These are phyloP conservation scores for Diaporthe longicolla DNA, from an alignment of 2,329 filamentous ascomycete genomes.

Conservation along the genomic window DNA sequence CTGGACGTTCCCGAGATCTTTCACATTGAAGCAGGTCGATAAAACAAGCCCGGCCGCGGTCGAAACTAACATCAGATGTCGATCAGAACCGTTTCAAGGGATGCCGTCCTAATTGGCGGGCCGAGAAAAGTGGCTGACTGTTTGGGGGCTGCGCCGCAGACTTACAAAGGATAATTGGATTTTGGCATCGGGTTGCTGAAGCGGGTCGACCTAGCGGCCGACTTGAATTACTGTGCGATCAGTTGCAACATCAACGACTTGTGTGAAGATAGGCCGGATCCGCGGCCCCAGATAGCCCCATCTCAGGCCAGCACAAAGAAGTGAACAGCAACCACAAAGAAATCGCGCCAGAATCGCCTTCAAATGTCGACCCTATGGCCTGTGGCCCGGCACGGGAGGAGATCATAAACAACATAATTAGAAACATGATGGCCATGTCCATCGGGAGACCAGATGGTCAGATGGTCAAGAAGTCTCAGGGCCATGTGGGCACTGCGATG, in stretches of 20 bases:
- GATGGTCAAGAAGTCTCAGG: not conserved
- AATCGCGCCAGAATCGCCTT: not conserved
- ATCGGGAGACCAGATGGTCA: not conserved
- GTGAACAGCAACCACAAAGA: too few species aligned
- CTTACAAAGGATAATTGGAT: conserved; percentile 25
- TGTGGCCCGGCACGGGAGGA: not conserved
- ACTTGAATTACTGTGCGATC: not conserved
- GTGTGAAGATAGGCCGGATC: not conserved
- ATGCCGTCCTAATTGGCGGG: conserved; percentile 9
- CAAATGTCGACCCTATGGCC: not conserved
- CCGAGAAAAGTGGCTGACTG: not conserved
- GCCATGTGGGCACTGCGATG: not conserved
- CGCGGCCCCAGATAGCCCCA: not conserved
- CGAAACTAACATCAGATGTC: conserved; percentile 29
- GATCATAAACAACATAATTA: not conserved
- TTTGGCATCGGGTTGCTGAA: conserved; percentile 9
- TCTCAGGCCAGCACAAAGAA: too few species aligned
- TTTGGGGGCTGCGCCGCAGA: conserved; percentile 7
- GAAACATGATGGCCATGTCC: not conserved
- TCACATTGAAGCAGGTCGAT: not conserved
- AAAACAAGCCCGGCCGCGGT: conserved; percentile 29
- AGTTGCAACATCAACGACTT: not conserved
- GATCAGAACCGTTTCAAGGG: conserved; percentile 13
- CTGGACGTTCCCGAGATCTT: not conserved
- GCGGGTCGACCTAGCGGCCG: conserved; percentile 18